phyloP scores from a whole-genome alignment of 345 rosid genomes.

The Psidium guajava region DNA sequence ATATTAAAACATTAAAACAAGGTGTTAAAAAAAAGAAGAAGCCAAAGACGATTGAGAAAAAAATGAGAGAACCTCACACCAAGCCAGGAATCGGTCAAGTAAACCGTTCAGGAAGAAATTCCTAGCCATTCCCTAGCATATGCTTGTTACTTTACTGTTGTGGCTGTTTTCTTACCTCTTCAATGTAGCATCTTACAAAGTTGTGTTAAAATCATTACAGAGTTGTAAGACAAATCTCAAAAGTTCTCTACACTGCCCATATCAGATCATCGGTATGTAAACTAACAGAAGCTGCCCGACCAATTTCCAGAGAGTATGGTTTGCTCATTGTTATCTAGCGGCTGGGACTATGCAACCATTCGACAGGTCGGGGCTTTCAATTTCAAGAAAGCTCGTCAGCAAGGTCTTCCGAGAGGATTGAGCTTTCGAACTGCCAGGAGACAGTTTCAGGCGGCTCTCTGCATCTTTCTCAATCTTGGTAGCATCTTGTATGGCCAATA shows the following conservation, averaged over 20 bases:
- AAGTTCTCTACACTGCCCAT: neutral
- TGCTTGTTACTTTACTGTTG: neutral
- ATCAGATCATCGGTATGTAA: neutral
- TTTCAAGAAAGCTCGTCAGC: slow-evolving; percentile 83
- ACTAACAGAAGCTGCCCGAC: neutral
- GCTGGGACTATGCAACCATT: slow-evolving; percentile 61
- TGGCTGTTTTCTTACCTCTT: neutral
- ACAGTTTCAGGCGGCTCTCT: slow-evolving; percentile 16
- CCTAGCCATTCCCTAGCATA: neutral
- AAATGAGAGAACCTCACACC: neutral
- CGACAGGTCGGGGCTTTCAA: slow-evolving; percentile 62
- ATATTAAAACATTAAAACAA: no score
- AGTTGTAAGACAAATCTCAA: neutral
- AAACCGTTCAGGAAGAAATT: neutral
- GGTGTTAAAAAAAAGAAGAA: no score
- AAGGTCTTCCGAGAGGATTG: slow-evolving; percentile 78
- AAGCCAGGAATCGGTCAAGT: neutral
- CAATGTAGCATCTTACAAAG: neutral
- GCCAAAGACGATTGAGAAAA: neutral
- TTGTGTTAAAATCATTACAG: neutral
- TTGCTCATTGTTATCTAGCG: slow-evolving; percentile 33
- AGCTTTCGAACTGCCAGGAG: slow-evolving; percentile 35
- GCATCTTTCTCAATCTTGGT: slow-evolving; percentile 62
- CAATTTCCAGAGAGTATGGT: neutral
- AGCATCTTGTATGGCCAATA: slow-evolving; percentile 87